Evolutionary conservation across 805 yeast species (phyloP), one percentile per base, ranked within the genome.

Genomic region (Schwanniomyces yamadae): DNA sequence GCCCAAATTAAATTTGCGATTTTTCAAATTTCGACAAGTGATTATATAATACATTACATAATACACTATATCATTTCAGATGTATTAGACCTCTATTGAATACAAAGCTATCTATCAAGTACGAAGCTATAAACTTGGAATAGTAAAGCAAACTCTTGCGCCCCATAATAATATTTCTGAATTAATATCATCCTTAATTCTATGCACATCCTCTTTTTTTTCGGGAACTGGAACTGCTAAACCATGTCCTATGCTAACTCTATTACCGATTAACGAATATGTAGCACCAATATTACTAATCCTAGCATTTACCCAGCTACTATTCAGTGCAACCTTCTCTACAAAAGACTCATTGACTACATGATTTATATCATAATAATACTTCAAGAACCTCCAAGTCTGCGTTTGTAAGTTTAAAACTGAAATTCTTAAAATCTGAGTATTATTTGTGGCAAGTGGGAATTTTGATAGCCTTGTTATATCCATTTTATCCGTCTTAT

Each of bases 371-470:
- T 66, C 67, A 37, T 52, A 59, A 42, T 51, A 57, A 45, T 59
- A 66, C 31, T 58, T 52, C 33, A 55, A 43, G 45, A 63, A 67
- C 34, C 57, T 54, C 73, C 73, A 68, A 5, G 63, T 61, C 41
- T 65, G 71, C 4, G 73, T 61, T 31, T 55, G 57, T 28, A 66
- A 44, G 43, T 66, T 66, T 28, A 65, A 56, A 12, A 57, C 62
- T 11, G 66, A 54, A 19, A 67, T 42, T 26, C 73, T 52, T 31
- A 59, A 49, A 7, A 58, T 41, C 26, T 61, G 55, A 24, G 50
- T 29, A 42, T 63, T 63, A 17, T 45, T 42, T 6, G 60, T 40
- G 1, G 52, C 43, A 15, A 66, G 39, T 39, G 54, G 57, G 31
- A 62, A 52, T 46, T 54, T 53, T 3, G 61, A 41, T 20, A 66